Percentiles rank a stretch among this genome's conserved stretches.
These are phyloP conservation scores for Pythium monospermum DNA, from an alignment of 352 stramenopile species.

Conservation along the genomic window DNA sequence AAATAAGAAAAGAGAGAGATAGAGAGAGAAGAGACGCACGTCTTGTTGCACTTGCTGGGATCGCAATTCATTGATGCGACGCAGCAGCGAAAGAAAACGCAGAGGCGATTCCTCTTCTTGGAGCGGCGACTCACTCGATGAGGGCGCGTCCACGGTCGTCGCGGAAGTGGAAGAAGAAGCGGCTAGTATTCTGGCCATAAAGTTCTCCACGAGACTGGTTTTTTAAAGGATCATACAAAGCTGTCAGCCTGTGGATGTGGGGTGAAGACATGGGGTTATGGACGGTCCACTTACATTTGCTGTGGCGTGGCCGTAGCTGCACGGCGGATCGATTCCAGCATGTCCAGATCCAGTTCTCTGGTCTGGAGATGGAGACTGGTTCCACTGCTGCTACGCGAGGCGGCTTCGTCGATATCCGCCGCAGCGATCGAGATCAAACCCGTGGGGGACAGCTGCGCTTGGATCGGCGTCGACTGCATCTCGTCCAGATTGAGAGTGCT, in stretches of 20 bases:
- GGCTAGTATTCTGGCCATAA: constrained; percentile 22
- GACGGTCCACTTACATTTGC: constrained; percentile 18
- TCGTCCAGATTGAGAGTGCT: constrained; percentile 45
- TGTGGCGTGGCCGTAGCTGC: constrained; percentile 5
- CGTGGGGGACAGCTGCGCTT: constrained; percentile 59
- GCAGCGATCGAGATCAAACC: constrained; percentile 81
- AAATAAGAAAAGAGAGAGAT: not conserved
- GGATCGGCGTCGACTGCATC: constrained; percentile 37
- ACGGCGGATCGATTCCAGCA: constrained; percentile 51
- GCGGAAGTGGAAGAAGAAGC: constrained; percentile 16
- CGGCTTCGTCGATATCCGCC: constrained; percentile 76
- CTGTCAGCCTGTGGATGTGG: too few relatives aligned
- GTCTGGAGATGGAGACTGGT: constrained; percentile 18
- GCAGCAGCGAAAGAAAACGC: constrained; percentile 69
- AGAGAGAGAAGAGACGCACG: not conserved
- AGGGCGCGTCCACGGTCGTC: too few relatives aligned
- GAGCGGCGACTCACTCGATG: too few relatives aligned
- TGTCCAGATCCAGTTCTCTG: constrained; percentile 56
- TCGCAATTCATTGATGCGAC: constrained; percentile 79
- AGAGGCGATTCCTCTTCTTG: constrained; percentile 33
- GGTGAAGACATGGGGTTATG: too few relatives aligned
- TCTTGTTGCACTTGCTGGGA: constrained; percentile 62
- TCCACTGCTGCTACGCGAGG: constrained; percentile 23
- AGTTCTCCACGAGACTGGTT: constrained; percentile 21
- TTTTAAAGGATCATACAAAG: not conserved